Base-by-base conservation (phyloP, 2,329 filamentous ascomycete genomes). In the Verticillium tricorpus region DNA sequence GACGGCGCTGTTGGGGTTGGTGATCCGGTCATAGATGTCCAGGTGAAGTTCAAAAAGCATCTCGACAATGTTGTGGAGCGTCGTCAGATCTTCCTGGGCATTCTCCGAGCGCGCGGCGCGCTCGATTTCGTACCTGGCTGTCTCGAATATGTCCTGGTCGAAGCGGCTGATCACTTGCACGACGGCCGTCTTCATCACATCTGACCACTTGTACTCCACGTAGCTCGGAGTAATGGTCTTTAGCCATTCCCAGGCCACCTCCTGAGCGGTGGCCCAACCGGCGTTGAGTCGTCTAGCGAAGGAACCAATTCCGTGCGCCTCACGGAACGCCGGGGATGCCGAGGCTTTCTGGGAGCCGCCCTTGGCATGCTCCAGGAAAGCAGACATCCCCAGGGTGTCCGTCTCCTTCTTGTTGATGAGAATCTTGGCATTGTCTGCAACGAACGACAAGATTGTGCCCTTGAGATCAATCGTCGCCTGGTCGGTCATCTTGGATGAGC, bases 341-440 rank as follows among this genome's bases (percentile, higher is more conserved):
- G 74, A 73, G 25, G 79, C 74, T 58, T 82, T 80, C 67, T 85
- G 80, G 0, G 82, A 79, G 3, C 80, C 80, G 0, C 82, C 76
- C 65, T 87, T 88, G 1, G 85, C 82, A 67, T 89, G 85, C 66
- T 89, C 86, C 4, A 89, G 77, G 66, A 89, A 89, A 4, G 85
- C 85, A 1, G 82, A 85, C 17, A 87, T 76, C 9, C 84, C 84
- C 34, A 85, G 73, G 12, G 79, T 78, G 0, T 81, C 76, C 25
- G 78, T 74, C 56, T 84, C 82, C 61, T 82, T 81, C 65, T 85
- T 85, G 64, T 76, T 81, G 14, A 86, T 71, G 12, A 87, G 70
- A 5, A 83, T 75, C 63, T 78, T 80, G 0, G 82, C 82, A 7
- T 77, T 77, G n/a, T 84, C 82, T 60, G 85, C 82, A 52, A 78